Evolutionary conservation across 208 protist genomes (phyloP).

Genomic region (Trypanosoma melophagium): DNA sequence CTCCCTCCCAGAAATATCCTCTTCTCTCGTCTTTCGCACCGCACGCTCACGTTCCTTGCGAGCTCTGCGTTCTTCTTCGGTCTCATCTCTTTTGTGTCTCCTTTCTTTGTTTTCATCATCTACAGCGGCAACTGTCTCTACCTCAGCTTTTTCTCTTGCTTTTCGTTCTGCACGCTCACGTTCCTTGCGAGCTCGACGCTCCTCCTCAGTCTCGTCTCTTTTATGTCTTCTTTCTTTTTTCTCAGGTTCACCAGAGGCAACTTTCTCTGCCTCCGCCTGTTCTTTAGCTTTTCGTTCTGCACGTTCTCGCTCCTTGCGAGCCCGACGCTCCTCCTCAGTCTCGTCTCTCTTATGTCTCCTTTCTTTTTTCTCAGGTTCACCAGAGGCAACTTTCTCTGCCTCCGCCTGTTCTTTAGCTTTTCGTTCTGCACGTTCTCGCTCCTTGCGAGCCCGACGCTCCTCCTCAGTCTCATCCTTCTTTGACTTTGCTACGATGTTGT

Average conservation of each 20-base stretch:
- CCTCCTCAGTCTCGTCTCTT: constrained; percentile 70
- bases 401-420: constrained; percentile 22
- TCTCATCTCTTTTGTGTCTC: constrained; percentile 39
- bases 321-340: constrained; percentile 30
- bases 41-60: constrained; percentile 63
- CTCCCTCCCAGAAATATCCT: neutral
- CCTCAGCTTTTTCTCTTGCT: constrained; percentile 18
- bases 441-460: constrained; percentile 65
- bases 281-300: constrained; percentile 50
- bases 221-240: constrained; percentile 22
- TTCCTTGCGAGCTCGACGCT: constrained; percentile 67
- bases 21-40: constrained; percentile 25
- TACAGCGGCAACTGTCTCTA: neutral
- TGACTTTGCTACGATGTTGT: too few relatives aligned
- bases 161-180: constrained; percentile 36
- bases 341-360: constrained; percentile 25
- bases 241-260: neutral
- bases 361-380: constrained; percentile 13
- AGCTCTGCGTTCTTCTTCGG: constrained; percentile 68
- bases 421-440: constrained; percentile 40
- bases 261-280: constrained; percentile 16
- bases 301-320: constrained; percentile 39
- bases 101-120: constrained; percentile 21
- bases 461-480: constrained; percentile 67
- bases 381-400: neutral